Evolutionary conservation across 441 rosid genomes (phyloP), one percentile per base, ranked within the genome.

Genomic region (Croton setiger): DNA sequence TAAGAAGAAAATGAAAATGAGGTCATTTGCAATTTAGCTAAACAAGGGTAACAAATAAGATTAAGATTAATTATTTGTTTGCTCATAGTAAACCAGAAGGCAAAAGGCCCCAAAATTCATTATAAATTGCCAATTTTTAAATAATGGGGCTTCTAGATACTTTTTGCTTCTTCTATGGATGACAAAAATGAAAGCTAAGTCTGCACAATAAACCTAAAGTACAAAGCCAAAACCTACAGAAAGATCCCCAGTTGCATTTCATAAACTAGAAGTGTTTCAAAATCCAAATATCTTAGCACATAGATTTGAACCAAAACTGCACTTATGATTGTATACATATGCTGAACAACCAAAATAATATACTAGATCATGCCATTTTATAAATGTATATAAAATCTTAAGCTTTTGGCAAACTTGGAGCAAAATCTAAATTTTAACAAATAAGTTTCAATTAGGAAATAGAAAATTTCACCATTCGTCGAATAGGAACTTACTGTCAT

Each of bases 401-500:
- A 71, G 20, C 47, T 60, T 66, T 69, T 72, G 48, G 20, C 64
- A 63, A 14, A 20, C 4, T 23, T 1, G 18, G 54, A 18, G 21
- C 69, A 51, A 17, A 23, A 8, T 33, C 5, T 12, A 7, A 45
- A 62, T 44, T 31, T n/a, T 33, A 51, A 43, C 15, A 68, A 41
- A 12, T 18, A 49, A 47, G 18, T 17, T 21, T n/a, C 49, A 23
- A 23, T 49, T 39, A 59, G 39, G 66, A 33, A 60, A 27, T 33
- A 23, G 58, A 52, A 73, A 45, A 36, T 33, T 60, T 61, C 68
- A 72, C 48, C n/a, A 61, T 60, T 12, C 20, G 21, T 47, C 7
- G 57, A 52, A 58, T 47, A 67, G 59, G 60, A 72, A 73, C 96
- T 88, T 81, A 92, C 99, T 47, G 91, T 90, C 98, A 89, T 90